A percentile compares a stretch with the other conserved stretches of the same genome.
Evolutionary conservation across 2,329 filamentous ascomycete species (phyloP).

Genomic region (Penicillium sclerotiorum): DNA sequence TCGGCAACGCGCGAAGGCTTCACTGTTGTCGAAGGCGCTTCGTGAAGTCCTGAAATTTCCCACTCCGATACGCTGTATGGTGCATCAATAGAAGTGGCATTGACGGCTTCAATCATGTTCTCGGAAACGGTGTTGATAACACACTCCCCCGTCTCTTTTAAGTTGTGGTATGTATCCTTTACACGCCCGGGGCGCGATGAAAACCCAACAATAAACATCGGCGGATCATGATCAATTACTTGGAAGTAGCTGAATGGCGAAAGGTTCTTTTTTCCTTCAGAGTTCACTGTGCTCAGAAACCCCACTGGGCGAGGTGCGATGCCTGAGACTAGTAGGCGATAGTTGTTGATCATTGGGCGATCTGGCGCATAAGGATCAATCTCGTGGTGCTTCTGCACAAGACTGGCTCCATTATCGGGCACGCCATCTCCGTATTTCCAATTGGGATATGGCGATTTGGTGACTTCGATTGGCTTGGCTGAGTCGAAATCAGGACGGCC

Average conservation of each 20-base stretch:
- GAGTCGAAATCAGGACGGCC: slow-evolving; percentile 39
- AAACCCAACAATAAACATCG: slow-evolving; percentile 71
- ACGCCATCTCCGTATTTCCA: slow-evolving; percentile 32
- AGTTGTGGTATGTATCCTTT: slow-evolving; percentile 77
- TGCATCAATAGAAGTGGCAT: slow-evolving; percentile 72
- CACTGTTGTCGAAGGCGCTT: slow-evolving; percentile 65
- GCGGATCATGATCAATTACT: slow-evolving; percentile 79
- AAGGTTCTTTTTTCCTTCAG: slow-evolving; percentile 71
- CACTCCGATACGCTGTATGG: slow-evolving; percentile 78
- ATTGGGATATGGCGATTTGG: slow-evolving; percentile 39
- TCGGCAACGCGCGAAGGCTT: slow-evolving; percentile 73
- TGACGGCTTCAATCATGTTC: slow-evolving; percentile 82
- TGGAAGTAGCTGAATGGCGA: slow-evolving; percentile 85
- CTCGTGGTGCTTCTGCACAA: slow-evolving; percentile 48
- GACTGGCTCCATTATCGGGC: slow-evolving; percentile 13
- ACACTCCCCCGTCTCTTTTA: slow-evolving; percentile 72
- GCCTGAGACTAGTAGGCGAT: slow-evolving; percentile 82
- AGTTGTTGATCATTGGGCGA: slow-evolving; percentile 71
- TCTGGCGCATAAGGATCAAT: slow-evolving; percentile 77
- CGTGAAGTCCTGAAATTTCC: slow-evolving; percentile 74
- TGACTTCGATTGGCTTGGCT: slow-evolving; percentile 30
- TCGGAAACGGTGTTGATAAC: slow-evolving; percentile 85
- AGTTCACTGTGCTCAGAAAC: slow-evolving; percentile 58
- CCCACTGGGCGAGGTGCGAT: slow-evolving; percentile 79
- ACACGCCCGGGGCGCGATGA: slow-evolving; percentile 57